phyloP scores from a whole-genome alignment of 2,329 filamentous ascomycete species.

The Westerdykella ornata region DNA sequence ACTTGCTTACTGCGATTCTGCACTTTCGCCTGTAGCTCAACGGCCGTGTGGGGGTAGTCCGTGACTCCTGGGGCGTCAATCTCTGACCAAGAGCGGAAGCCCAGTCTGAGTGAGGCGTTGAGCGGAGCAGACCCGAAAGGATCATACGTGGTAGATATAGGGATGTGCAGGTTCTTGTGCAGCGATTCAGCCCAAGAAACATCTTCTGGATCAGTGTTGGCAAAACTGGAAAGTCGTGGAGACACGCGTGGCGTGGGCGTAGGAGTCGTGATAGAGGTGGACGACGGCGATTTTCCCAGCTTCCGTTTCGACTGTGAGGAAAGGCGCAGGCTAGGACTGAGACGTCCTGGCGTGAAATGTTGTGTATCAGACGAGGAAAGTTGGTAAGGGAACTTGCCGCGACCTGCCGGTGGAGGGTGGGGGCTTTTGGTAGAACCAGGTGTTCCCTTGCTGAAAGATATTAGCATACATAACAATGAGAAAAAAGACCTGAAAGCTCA shows the following conservation, averaged over 20 bases:
- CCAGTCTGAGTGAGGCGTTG: too few relatives aligned
- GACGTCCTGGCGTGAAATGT: conserved; percentile 2
- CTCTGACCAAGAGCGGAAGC: too few relatives aligned
- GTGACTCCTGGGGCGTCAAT: too few relatives aligned
- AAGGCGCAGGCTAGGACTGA: conserved; percentile 24
- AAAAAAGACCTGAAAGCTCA: conserved; percentile 1
- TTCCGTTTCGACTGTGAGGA: conserved; percentile 11
- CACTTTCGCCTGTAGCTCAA: too few relatives aligned
- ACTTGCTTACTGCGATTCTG: too few relatives aligned
- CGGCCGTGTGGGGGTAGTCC: too few relatives aligned
- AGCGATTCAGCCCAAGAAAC: conserved; percentile 25
- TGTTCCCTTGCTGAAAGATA: conserved; percentile 19
- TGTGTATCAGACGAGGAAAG: conserved; percentile 9
- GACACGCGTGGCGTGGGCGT: conserved; percentile 18
- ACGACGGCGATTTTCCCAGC: conserved; percentile 28
- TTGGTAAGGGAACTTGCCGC: conserved; percentile 11
- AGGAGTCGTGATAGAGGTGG: conserved; percentile 21
- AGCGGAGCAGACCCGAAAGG: too few relatives aligned
- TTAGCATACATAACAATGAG: conserved; percentile 8
- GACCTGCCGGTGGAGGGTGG: conserved; percentile 6
- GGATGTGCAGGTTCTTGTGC: conserved; percentile 26
- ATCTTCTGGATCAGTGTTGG: conserved; percentile 15
- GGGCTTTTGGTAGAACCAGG: conserved; percentile 14
- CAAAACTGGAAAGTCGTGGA: conserved; percentile 26
- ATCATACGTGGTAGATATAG: conserved; percentile 1